Conservation (phyloP, 225 moss, liverwort and hornwort species). For the Lunularia cruciata region DNA sequence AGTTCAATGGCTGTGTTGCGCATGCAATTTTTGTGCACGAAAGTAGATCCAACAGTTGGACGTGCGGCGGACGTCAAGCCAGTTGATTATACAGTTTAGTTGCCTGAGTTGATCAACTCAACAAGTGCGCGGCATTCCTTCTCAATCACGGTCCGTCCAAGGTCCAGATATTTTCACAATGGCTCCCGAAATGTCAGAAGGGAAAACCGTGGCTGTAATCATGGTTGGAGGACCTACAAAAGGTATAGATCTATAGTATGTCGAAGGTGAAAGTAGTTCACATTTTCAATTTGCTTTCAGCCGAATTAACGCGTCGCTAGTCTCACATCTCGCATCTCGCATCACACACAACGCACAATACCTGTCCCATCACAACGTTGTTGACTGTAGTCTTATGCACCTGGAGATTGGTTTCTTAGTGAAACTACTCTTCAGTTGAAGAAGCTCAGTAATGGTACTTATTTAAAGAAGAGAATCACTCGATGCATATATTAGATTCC, state of each 20-base stretch:
- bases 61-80: not conserved
- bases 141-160: not conserved
- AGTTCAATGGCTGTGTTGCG: constrained; percentile 3
- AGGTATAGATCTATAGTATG: constrained; percentile 46
- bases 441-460: not conserved
- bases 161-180: constrained; percentile 21
- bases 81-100: not conserved
- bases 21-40: constrained; percentile 1
- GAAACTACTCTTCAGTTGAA: not conserved
- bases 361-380: too few species aligned
- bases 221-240: constrained; percentile 98
- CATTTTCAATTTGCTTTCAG: not conserved
- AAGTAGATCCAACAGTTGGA: constrained; percentile 1
- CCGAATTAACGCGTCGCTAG: too few species aligned
- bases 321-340: too few species aligned
- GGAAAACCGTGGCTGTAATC: constrained; percentile 84
- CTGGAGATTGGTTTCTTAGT: not conserved
- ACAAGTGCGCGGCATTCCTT: constrained; percentile 2
- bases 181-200: constrained; percentile 27
- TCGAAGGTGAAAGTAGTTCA: not conserved
- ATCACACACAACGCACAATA: too few species aligned
- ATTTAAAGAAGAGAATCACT: too few species aligned
- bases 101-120: not conserved
- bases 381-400: too few species aligned
- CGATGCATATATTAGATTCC: too few species aligned